Evolutionary conservation across 331 rosid genomes (phyloP), one percentile per base, ranked within the genome.

Genomic region (Quercus lobata): DNA sequence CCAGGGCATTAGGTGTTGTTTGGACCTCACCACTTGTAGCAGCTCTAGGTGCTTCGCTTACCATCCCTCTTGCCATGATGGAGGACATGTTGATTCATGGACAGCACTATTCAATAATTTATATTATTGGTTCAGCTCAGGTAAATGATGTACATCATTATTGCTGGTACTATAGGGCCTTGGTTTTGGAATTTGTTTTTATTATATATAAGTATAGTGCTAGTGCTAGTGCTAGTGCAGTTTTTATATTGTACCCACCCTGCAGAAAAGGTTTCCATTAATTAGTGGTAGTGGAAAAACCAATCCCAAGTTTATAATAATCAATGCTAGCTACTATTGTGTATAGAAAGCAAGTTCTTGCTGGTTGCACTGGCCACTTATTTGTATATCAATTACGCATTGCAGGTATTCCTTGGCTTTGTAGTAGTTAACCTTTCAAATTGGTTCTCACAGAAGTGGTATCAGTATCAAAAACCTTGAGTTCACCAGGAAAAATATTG

Each of bases 11-110:
- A 9, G 86, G 93, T 80, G 97, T 95, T 72, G 97, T 95, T 57
- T 95, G 99, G 99, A 95, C 99, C 72, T 93, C 99, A 57, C 98
- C 99, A 17, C 85, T 93, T 21, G 98, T 96, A 78, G 99, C 99
- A 76, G 93, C 98, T 35, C 83, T 96, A 87, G 99, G 99, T 87
- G 91, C 91, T 97, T 93, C 99, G 5, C 99, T 96, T 79, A 96
- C 99, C 76, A 96, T 96, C 72, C 99, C 99, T 52, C 97, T 96
- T 10, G 99, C 98, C 30, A 96, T 96, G 99, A 72, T 96, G 83
- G 99, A 97, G 57, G 99, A 96, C 86, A 93, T 96, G 94, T 32
- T 96, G 56, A 89, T 96, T 87, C 97, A 93, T 54, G 98, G 97
- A 44, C 98, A 96, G 73, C 98, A 89, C 73, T 96, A 93, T 84